Evolutionary conservation across 345 rosid genomes (phyloP).

Genomic region (Cochlearia excelsa): DNA sequence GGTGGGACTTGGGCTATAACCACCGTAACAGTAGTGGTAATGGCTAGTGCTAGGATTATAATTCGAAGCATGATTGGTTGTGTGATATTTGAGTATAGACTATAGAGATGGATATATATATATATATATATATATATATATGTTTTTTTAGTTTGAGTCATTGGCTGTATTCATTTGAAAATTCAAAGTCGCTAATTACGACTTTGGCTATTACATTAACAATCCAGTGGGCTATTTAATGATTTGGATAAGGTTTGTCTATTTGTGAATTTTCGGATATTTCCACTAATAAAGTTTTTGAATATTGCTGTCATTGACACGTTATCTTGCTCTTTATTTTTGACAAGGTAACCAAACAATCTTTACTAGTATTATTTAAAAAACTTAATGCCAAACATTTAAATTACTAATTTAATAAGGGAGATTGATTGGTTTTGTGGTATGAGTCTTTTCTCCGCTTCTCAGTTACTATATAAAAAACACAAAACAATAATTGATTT

Average conservation of each 20-base stretch:
- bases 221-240: background rate
- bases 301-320: no score
- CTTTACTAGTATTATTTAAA: no score
- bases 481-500: no score
- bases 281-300: no score
- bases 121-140: constrained; percentile 3
- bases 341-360: no score
- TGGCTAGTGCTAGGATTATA: constrained; percentile 7
- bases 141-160: background rate
- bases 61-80: constrained; percentile 20
- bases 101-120: background rate
- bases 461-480: no score
- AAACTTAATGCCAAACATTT: no score
- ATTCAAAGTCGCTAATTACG: constrained; percentile 24
- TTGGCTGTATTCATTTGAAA: constrained; percentile 28
- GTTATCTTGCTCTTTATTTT: no score
- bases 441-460: no score
- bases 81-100: background rate
- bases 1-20: constrained; percentile 36
- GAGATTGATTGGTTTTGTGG: no score
- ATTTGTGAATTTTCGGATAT: no score
- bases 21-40: constrained; percentile 16
- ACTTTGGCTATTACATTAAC: constrained; percentile 17
- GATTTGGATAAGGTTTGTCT: constrained; percentile 17
- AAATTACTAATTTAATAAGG: no score